These are phyloP conservation scores for Datisca glomerata DNA, from an alignment of 306 rosid species.

Conservation along the genomic window DNA sequence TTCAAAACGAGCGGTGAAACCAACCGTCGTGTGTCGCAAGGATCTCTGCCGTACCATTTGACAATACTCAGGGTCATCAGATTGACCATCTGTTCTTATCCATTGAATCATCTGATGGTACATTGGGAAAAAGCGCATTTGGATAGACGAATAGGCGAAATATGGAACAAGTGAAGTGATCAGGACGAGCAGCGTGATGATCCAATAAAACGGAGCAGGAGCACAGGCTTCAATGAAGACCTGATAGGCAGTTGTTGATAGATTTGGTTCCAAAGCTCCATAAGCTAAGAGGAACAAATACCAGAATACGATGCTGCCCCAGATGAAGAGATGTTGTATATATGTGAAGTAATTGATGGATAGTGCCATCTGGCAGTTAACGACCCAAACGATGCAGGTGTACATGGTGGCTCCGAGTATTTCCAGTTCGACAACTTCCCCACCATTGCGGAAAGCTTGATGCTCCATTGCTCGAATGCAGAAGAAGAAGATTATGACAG, in stretches of 20 bases:
- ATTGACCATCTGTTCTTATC: constrained; percentile 66
- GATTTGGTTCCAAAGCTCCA: constrained; percentile 60
- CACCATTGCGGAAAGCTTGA: constrained; percentile 80
- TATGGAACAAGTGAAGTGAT: constrained; percentile 60
- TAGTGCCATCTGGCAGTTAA: constrained; percentile 92
- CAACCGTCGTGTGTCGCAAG: constrained; percentile 58
- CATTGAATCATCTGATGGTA: constrained; percentile 87
- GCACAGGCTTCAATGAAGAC: constrained; percentile 90
- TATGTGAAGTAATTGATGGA: constrained; percentile 78
- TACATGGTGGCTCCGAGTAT: constrained; percentile 71
- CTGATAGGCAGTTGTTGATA: constrained; percentile 77
- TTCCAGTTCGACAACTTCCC: constrained; percentile 55
- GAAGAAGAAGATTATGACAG: constrained; percentile 65
- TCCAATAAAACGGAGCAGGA: constrained; percentile 73
- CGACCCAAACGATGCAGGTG: constrained; percentile 88
- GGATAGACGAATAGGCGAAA: constrained; percentile 46
- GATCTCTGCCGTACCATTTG: constrained; percentile 70
- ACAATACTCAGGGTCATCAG: constrained; percentile 71
- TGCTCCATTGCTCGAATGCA: constrained; percentile 43
- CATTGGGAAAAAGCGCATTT: constrained; percentile 73
- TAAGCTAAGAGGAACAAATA: constrained; percentile 73
- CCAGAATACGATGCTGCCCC: constrained; percentile 83
- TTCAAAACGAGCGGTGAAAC: constrained; percentile 78
- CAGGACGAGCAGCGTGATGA: constrained; percentile 50
- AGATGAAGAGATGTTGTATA: constrained; percentile 77